Evolutionary conservation across 208 protist genomes (phyloP), one percentile per base, ranked within the genome.

Genomic region (Leishmania lainsoni): DNA sequence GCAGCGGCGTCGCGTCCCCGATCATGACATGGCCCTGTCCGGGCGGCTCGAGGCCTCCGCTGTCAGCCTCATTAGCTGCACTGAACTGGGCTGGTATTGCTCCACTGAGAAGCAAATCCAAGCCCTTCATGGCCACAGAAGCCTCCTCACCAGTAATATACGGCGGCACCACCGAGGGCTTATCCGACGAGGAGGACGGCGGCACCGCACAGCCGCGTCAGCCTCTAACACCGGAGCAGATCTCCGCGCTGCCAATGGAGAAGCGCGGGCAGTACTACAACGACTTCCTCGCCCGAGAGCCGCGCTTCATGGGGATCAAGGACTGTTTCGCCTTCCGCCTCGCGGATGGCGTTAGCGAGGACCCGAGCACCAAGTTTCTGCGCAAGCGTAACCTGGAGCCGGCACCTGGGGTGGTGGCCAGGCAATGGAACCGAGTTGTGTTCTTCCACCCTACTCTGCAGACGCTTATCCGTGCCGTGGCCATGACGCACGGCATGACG

Each of bases 361-460:
- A 86, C 63, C 48, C 75, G 63, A 84, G 76, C 75, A 81, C 84
- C 16, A 75, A 85, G n/a, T 94, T 93, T 71, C 83, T 96, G 61
- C 89, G 85, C 39, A 89, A 90, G 65, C 83, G 82, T 12, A 70
- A 83, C n/a, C 78, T 94, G 14, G 80, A 79, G 29, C 85, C 84
- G 5, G 75, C 87, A 26, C 74, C 86, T 29, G 93, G 92, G 14
- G 86, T 92, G 12, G 35, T 76, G 22, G 81, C 91, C 16, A 74
- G 75, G 76, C 89, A 87, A 17, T 97, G 90, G 90, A 92, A 95
- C 68, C 88, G 89, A 6, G 90, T 93, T 12, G 90, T 94, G 73
- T 85, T 94, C 66, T 86, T 95, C 71, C 80, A 86, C 52, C 87
- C 92, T 26, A 88, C 83, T 26, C 79, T 93, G 66, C 63, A 80